A percentile compares a stretch with the other conserved stretches of the same genome.
phyloP scores from a whole-genome alignment of 192 early-diverging fungal species.

The Oehlia diaphana region DNA sequence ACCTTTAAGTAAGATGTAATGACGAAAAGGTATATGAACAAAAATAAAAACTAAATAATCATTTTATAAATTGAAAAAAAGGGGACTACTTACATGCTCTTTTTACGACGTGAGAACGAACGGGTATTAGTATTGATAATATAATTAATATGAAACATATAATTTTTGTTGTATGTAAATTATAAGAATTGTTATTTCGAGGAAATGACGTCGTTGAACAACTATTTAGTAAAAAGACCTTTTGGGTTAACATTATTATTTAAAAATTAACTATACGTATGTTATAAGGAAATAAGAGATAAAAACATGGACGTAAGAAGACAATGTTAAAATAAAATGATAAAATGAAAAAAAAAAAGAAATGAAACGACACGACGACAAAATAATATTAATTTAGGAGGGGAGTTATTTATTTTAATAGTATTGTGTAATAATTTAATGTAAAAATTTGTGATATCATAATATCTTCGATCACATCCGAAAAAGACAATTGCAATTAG shows the following conservation, averaged over 20 bases:
- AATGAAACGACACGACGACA: not conserved
- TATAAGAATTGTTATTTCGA: not conserved
- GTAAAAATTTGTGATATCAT: not conserved
- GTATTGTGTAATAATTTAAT: not conserved
- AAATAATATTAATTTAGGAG: no score
- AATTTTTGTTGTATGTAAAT: not conserved
- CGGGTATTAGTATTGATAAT: not conserved
- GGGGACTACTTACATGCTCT: not conserved
- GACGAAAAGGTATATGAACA: not conserved
- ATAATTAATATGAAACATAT: not conserved
- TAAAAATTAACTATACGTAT: no score
- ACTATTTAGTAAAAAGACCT: not conserved
- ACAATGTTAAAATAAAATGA: not conserved
- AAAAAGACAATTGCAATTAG: not conserved
- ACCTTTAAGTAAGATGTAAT: no score
- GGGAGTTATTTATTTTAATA: no score
- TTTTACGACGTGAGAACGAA: not conserved
- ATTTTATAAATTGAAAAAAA: not conserved
- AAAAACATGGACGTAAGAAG: not conserved
- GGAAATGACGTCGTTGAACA: not conserved
- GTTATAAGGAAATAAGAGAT: not conserved
- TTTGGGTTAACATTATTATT: not conserved
- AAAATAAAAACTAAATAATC: not conserved
- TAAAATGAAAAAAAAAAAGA: not conserved
- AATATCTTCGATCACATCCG: not conserved